These are phyloP conservation scores for Mesembryanthemum crystallinum DNA, from an alignment of 148 eudicot species.

Conservation along the genomic window DNA sequence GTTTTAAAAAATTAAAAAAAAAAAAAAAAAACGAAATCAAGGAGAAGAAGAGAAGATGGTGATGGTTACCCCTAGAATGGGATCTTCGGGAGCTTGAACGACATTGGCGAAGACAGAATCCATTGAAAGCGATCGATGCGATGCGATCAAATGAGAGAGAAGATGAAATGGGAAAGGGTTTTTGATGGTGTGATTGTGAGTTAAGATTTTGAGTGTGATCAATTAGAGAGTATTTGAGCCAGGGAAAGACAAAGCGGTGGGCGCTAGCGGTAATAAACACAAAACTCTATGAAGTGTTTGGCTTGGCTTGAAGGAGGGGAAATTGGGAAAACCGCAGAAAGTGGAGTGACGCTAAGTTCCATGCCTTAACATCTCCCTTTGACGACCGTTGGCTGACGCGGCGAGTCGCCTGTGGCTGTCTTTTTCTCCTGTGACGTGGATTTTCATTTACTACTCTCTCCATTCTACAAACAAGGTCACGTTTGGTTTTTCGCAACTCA, in stretches of 20 bases:
- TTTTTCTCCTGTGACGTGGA: background rate
- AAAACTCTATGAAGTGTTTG: background rate
- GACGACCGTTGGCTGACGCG: background rate
- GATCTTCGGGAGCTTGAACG: constrained; percentile 76
- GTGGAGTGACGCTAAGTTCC: background rate
- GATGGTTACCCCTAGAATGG: constrained; percentile 56
- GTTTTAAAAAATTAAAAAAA: background rate
- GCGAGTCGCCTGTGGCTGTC: background rate
- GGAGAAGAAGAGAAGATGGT: background rate
- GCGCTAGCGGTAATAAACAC: background rate
- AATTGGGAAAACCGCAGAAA: background rate
- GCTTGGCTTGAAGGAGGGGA: background rate
- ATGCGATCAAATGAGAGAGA: background rate
- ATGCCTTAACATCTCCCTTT: background rate
- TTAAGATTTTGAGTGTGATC: background rate
- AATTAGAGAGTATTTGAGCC: background rate
- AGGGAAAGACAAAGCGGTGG: background rate
- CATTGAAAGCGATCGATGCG: background rate
- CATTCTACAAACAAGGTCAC: too few species aligned
- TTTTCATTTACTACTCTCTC: background rate
- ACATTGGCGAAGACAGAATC: constrained; percentile 53
- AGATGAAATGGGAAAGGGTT: background rate
- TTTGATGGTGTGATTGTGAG: background rate
- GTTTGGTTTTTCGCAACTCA: too few species aligned
- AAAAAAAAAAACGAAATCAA: too few species aligned